Evolutionary conservation across 2,329 filamentous ascomycete genomes (phyloP).

Genomic region (Epichloe bromicola): DNA sequence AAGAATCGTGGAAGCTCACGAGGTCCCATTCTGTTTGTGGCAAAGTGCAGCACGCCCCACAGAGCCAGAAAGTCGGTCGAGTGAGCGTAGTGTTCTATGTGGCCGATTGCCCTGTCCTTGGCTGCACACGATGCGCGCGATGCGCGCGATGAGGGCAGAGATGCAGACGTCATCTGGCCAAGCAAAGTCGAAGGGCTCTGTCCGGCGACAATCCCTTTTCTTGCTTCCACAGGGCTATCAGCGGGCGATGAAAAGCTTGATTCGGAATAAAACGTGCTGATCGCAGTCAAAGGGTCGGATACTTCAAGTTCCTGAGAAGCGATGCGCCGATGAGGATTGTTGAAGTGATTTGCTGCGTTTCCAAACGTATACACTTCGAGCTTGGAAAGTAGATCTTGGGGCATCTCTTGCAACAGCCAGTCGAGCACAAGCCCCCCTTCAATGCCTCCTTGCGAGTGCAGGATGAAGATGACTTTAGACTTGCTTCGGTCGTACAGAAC

Average conservation of each 20-base stretch:
- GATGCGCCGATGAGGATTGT: conserved; percentile 51
- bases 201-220: conserved; percentile 7
- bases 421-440: conserved; percentile 64
- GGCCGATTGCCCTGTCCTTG: conserved; percentile 42
- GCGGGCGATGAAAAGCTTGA: conserved; percentile 18
- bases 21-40: conserved; percentile 27
- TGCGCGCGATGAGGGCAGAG: conserved; percentile 22
- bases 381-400: conserved; percentile 50
- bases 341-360: conserved; percentile 69
- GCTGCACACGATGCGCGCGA: conserved; percentile 24
- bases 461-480: conserved; percentile 58
- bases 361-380: conserved; percentile 71
- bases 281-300: conserved; percentile 21
- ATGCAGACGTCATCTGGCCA: conserved; percentile 9
- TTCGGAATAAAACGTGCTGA: conserved; percentile 23
- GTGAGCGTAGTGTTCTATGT: conserved; percentile 75
- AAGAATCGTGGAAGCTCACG: conserved; percentile 45
- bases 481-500: conserved; percentile 48
- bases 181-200: conserved; percentile 9
- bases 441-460: conserved; percentile 69
- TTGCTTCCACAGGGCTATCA: conserved; percentile 10
- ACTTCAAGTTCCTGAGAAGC: conserved; percentile 26
- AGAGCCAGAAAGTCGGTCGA: conserved; percentile 59
- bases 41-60: conserved; percentile 62
- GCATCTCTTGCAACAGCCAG: conserved; percentile 61